phyloP scores from a whole-genome alignment of 2,329 filamentous ascomycete genomes.

The Fusarium fujikuroi region DNA sequence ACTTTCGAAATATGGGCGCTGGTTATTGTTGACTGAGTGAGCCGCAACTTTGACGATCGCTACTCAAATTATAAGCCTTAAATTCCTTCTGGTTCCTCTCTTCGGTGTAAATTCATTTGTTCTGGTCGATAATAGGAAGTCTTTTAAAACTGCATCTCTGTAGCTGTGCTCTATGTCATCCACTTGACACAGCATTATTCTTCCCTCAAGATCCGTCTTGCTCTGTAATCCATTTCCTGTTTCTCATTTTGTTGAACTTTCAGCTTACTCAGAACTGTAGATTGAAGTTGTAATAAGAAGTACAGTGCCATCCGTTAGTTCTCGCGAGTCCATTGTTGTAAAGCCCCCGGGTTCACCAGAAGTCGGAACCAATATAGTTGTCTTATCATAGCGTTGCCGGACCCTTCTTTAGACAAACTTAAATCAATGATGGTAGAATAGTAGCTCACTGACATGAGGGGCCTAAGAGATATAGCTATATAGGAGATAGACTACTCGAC shows the following conservation, averaged over 20 bases:
- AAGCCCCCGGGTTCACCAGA: neutral
- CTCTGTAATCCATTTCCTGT: neutral
- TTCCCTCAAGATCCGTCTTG: neutral
- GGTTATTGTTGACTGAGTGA: neutral
- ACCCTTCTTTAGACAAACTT: accelerated
- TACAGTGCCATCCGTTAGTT: too few species aligned
- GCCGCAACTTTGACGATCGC: neutral
- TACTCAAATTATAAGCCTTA: neutral
- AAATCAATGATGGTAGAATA: accelerated
- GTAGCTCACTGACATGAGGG: neutral
- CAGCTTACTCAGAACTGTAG: accelerated
- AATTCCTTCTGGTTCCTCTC: too few species aligned
- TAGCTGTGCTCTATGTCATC: neutral
- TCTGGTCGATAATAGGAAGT: accelerated
- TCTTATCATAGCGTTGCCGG: neutral
- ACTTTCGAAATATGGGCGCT: neutral
- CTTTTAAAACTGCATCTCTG: accelerated
- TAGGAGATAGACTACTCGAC: neutral
- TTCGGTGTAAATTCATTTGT: accelerated
- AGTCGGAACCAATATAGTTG: too few species aligned
- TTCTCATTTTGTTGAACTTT: neutral
- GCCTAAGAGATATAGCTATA: accelerated
- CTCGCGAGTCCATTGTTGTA: neutral
- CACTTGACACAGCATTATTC: neutral
- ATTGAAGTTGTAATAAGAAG: neutral